Percentiles rank a stretch among this genome's conserved stretches.
phyloP scores from a whole-genome alignment of 1,284 basidiomycete genomes.

The Testicularia cyperi region DNA sequence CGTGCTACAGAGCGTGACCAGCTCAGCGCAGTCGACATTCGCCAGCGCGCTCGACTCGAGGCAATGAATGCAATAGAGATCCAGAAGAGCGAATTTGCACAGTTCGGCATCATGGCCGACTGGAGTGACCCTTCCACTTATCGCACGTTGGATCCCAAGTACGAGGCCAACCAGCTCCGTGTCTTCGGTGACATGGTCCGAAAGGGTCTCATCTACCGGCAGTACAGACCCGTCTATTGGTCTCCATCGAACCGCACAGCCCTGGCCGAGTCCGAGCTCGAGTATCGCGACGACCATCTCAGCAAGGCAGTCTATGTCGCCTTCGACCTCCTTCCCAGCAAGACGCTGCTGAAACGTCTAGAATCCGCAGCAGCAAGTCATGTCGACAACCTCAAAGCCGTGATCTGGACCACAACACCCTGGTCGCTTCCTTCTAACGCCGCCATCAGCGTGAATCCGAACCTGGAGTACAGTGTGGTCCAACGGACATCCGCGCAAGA shows the following conservation, averaged over 20 bases:
- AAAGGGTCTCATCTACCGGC: conserved; percentile 77
- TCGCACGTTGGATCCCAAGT: conserved; percentile 69
- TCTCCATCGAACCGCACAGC: conserved; percentile 93
- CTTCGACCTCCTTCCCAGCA: conserved; percentile 65
- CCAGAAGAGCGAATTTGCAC: conserved; percentile 78
- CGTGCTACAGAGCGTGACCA: conserved; percentile 65
- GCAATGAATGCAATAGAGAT: conserved; percentile 75
- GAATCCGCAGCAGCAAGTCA: no score
- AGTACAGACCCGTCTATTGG: conserved; percentile 88
- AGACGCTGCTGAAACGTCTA: no score
- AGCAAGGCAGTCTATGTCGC: conserved; percentile 85
- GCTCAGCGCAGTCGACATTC: conserved; percentile 64
- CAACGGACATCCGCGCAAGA: conserved; percentile 54
- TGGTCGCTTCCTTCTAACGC: conserved; percentile 97
- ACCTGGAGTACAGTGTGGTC: conserved; percentile 73
- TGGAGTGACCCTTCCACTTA: conserved; percentile 80
- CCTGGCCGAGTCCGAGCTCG: conserved; percentile 90
- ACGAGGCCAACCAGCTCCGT: conserved; percentile 83
- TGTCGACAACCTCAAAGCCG: conserved; percentile 64
- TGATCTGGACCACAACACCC: conserved; percentile 99
- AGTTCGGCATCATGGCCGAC: conserved; percentile 89
- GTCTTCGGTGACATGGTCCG: conserved; percentile 84
- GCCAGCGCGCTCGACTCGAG: conserved; percentile 72
- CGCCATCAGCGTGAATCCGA: conserved; percentile 81
- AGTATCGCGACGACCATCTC: conserved; percentile 83